Base-by-base conservation (phyloP, 371 early-diverging fungal species). In the Mucor plumbeus region DNA sequence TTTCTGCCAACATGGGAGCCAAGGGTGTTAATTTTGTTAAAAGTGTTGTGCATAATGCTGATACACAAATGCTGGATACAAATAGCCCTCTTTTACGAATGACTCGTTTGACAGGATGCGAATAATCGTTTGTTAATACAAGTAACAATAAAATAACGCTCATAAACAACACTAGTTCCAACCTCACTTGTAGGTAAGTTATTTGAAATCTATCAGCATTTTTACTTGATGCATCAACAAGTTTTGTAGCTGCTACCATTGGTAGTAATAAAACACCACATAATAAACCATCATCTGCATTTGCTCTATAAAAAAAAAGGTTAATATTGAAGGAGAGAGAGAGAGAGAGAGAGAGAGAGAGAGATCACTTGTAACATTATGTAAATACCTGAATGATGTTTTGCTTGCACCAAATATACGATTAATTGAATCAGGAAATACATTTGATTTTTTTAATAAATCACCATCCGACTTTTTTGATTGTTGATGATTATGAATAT, bases 211-310 rank as follows among this genome's bases (percentile, higher is more conserved):
- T 19, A 59, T 76, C 75, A 21, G 53, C 56, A 14, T 61, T 60
- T 11, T 38, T 61, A 31, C 34, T 57, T 2, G 69, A 63, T n/a
- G 64, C 70, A 58, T 79, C 74, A 0, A 67, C 56, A 7, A 80
- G 17, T 62, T 84, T 80, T 9, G 82, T 70, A 4, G 73, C 64
- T 13, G 77, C 76, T 7, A 80, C 80, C 71, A 84, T 81, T 4
- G 82, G 82, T 31, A 80, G 34, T 9, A 84, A 21, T 19, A 79
- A 55, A 1, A 72, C 72, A 50, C 82, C 82, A 43, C 81, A 84
- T 14, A 80, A 55, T 39, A 78, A 55, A 1, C 84, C 84, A 68
- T 80, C 82, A 64, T 84, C 84, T 14, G 82, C 84, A 48, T 77
- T 74, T 3, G 69, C 65, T 69, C 84, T 84, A 47, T 41, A 15